These are phyloP conservation scores for Dipodascus geniculatus DNA, from an alignment of 805 yeast species.

Conservation along the genomic window DNA sequence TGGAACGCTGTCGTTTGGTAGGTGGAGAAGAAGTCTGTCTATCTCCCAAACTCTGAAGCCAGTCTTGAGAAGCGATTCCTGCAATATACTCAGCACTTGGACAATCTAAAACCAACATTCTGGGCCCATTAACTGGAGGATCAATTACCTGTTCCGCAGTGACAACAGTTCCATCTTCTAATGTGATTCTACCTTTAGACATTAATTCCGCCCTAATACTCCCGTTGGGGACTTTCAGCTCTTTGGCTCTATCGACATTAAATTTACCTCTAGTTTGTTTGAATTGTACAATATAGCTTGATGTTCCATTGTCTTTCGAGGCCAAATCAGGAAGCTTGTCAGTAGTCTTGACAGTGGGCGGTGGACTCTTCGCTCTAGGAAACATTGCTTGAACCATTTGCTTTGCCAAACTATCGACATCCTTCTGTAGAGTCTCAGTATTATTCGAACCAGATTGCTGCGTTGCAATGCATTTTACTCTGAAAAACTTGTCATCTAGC, in stretches of 20 bases:
- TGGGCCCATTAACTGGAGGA: conserved; percentile 43
- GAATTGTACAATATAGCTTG: conserved; percentile 59
- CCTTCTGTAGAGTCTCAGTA: conserved; percentile 3
- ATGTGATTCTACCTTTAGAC: conserved; percentile 43
- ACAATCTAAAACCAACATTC: conserved; percentile 60
- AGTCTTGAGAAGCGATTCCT: conserved; percentile 16
- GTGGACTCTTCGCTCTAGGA: not conserved
- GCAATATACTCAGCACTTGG: conserved; percentile 42
- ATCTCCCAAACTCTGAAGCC: not conserved
- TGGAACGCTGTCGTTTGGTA: not conserved
- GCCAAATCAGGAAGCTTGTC: conserved; percentile 3
- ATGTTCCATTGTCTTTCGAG: conserved; percentile 30
- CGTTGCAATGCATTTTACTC: conserved; percentile 15
- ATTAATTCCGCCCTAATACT: conserved; percentile 46
- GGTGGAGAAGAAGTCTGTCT: not conserved
- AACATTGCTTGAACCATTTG: conserved; percentile 1
- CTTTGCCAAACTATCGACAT: not conserved
- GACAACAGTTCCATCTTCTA: conserved; percentile 47
- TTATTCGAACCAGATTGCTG: not conserved
- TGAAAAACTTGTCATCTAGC: conserved; percentile 23
- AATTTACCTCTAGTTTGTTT: conserved; percentile 70
- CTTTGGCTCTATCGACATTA: conserved; percentile 48
- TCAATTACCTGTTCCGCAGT: conserved; percentile 65
- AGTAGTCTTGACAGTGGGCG: not conserved
- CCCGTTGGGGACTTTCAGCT: conserved; percentile 60